These are phyloP conservation scores for Acaromyces ingoldii DNA, from an alignment of 1,284 basidiomycete genomes.

Conservation along the genomic window DNA sequence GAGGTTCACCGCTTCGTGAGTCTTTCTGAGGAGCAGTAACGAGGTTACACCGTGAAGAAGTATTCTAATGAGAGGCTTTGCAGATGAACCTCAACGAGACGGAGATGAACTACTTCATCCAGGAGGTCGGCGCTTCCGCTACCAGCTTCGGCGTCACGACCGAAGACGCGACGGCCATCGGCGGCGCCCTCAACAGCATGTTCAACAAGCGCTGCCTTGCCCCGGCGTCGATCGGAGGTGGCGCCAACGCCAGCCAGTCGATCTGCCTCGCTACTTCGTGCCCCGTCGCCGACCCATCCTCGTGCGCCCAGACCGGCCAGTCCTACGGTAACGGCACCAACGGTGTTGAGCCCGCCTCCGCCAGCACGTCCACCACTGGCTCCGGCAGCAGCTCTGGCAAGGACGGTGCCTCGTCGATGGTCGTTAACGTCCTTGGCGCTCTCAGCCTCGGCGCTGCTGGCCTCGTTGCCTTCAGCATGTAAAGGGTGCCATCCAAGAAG, in stretches of 20 bases:
- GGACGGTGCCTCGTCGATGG: not conserved
- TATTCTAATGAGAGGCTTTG: too few relatives aligned
- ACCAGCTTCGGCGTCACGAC: constrained; percentile 17
- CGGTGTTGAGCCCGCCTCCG: not conserved
- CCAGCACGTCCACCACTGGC: not conserved
- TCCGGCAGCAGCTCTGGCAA: not conserved
- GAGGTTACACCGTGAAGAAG: too few relatives aligned
- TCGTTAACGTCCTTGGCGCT: constrained; percentile 7
- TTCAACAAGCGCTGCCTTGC: constrained; percentile 15
- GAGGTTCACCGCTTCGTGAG: constrained; percentile 23
- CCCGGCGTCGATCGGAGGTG: not conserved
- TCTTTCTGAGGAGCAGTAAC: too few relatives aligned
- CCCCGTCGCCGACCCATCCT: not conserved
- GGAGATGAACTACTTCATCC: constrained; percentile 13
- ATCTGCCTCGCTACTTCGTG: constrained; percentile 13
- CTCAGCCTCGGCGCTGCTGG: constrained; percentile 7
- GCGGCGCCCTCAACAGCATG: constrained; percentile 4
- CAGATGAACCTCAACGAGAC: constrained; percentile 15
- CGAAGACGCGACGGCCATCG: constrained; percentile 15
- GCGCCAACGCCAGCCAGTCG: constrained; percentile 6
- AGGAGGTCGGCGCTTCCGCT: constrained; percentile 17
- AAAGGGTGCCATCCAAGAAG: not conserved
- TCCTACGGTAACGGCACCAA: constrained; percentile 13
- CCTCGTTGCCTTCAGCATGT: constrained; percentile 7
- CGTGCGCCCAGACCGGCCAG: not conserved